Evolutionary conservation across 768 basidiomycete genomes (phyloP), one percentile per base, ranked within the genome.

Genomic region (Amanita pseudoporphyria): DNA sequence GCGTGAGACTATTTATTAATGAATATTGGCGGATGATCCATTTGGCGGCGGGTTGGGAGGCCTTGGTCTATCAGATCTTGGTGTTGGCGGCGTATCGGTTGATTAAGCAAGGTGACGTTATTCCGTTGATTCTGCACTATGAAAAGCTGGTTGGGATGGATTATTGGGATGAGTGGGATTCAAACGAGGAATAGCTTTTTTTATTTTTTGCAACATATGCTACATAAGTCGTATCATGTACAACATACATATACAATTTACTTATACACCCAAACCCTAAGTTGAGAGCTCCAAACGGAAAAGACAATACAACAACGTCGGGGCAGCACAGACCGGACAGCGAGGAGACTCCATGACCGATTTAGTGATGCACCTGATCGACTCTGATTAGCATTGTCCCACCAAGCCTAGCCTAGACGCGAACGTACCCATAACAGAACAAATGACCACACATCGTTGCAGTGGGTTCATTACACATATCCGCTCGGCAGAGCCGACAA

Each of bases 11-110:
- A 0, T 88, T 88, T 55, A 58, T 87, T 1, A 68, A 73, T 45
- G 68, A 76, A 28, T 80, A 84, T 57, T 83, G 81, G 78, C 64
- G 60, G 47, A 73, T 81, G 66, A 87, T 88, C 22, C 78, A 82
- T 53, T 66, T 66, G 32, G 84, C 83, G 9, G 84, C 84, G 32
- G 86, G 86, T 2, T 75, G 81, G 72, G 66, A 71, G 31, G 81
- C 82, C 0, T 57, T 87, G 54, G 67, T 83, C 36, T 71, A 73
- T 36, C 85, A 75, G 70, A 62, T 86, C 1, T 53, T 84, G 57
- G 66, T 79, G 54, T 60, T 86, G 2, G 60, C 74, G 6, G 70
- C 73, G 1, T 75, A 78, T 52, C 69, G 72, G 28, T 84, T 79
- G 52, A 61, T 87, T 45, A 69, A 66, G 18, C 65, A 70, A 5